Evolutionary conservation across 129 eudicot species (phyloP).

Genomic region (Silybum marianum): DNA sequence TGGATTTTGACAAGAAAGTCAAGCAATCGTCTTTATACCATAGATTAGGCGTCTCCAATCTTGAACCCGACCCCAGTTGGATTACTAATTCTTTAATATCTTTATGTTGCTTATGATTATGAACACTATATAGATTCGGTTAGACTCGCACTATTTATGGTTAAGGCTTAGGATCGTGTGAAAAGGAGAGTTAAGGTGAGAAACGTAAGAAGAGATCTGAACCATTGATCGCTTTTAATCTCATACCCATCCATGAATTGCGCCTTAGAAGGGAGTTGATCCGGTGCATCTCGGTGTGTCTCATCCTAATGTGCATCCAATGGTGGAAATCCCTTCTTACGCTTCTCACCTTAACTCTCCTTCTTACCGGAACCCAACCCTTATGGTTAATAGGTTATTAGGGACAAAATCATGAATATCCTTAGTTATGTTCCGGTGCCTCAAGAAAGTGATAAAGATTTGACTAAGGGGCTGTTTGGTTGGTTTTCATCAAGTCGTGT

Average conservation of each 20-base stretch:
- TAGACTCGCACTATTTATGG: not conserved
- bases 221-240: too few relatives aligned
- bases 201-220: too few relatives aligned
- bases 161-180: too few relatives aligned
- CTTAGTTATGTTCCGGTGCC: not conserved
- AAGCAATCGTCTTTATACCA: not conserved
- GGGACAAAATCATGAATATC: not conserved
- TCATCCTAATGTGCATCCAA: too few relatives aligned
- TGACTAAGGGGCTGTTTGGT: not conserved
- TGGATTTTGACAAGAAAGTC: not conserved
- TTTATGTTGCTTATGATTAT: not conserved
- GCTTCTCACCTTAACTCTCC: too few relatives aligned
- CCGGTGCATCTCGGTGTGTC: too few relatives aligned
- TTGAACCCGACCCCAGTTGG: slow-evolving; percentile 17
- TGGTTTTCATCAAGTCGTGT: too few relatives aligned
- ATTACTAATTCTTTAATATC: slow-evolving; percentile 6
- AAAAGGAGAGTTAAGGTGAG: too few relatives aligned
- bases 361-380: too few relatives aligned
- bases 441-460: not conserved
- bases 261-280: too few relatives aligned
- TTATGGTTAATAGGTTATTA: not conserved
- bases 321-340: too few relatives aligned
- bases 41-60: not conserved
- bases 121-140: not conserved
- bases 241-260: too few relatives aligned